A percentile compares a stretch with the other conserved stretches of the same genome.
These are phyloP conservation scores for Cytospora chrysosperma DNA, from an alignment of 2,329 filamentous ascomycete species.

Conservation along the genomic window DNA sequence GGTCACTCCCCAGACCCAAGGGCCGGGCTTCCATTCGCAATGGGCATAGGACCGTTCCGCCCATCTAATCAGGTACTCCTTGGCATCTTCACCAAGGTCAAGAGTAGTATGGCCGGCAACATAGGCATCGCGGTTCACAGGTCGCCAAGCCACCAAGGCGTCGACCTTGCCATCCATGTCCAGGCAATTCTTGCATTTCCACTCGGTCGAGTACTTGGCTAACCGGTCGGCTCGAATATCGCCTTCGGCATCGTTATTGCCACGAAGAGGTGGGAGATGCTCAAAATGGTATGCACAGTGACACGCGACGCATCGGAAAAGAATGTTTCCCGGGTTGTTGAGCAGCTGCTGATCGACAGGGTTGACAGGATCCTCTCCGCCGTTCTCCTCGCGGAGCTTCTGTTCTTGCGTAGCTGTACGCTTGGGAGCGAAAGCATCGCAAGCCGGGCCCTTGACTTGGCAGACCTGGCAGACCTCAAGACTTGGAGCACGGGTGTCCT, in stretches of 20 bases:
- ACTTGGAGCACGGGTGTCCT: constrained; percentile 67
- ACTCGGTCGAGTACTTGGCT: constrained; percentile 70
- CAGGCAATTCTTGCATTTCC: constrained; percentile 78
- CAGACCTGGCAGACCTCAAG: constrained; percentile 73
- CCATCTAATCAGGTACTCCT: constrained; percentile 94
- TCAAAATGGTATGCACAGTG: constrained; percentile 79
- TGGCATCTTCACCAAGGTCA: constrained; percentile 69
- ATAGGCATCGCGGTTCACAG: constrained; percentile 58
- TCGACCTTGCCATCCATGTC: constrained; percentile 66
- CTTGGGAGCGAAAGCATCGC: constrained; percentile 69
- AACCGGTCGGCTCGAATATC: constrained; percentile 61
- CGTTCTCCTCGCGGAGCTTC: constrained; percentile 74
- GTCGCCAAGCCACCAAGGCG: constrained; percentile 85
- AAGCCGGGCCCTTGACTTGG: constrained; percentile 63
- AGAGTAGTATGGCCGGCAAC: constrained; percentile 50
- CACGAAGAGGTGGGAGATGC: constrained; percentile 63
- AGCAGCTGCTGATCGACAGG: constrained; percentile 61
- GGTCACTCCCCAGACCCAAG: constrained; percentile 80
- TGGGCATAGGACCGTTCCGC: constrained; percentile 75
- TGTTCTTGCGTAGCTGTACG: constrained; percentile 80
- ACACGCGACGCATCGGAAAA: constrained; percentile 82
- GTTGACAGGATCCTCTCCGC: constrained; percentile 73
- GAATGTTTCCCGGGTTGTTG: constrained; percentile 72
- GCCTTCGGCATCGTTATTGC: constrained; percentile 38
- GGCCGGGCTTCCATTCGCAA: constrained; percentile 82